Evolutionary conservation across 441 rosid genomes (phyloP).

Genomic region (Eruca vesicaria): DNA sequence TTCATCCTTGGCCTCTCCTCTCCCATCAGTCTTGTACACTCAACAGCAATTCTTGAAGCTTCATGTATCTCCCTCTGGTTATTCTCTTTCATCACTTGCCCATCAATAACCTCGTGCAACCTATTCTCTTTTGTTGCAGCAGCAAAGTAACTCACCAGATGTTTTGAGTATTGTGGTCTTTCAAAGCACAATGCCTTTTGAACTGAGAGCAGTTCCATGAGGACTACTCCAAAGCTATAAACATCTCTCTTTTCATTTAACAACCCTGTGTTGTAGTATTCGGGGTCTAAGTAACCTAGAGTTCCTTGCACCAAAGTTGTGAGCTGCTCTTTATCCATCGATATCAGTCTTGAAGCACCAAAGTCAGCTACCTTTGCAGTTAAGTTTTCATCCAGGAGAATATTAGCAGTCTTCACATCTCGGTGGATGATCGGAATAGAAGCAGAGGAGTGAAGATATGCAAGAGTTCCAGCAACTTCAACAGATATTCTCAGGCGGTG

Average conservation of each 20-base stretch:
- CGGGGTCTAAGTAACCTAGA: constrained; percentile 20
- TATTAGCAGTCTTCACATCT: constrained; percentile 31
- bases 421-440: constrained; percentile 32
- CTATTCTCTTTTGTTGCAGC: constrained; percentile 11
- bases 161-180: constrained; percentile 2
- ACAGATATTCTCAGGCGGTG: background rate
- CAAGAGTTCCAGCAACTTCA: constrained; percentile 24
- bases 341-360: constrained; percentile 32
- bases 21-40: background rate
- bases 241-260: constrained; percentile 26
- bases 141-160: constrained; percentile 12
- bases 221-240: constrained; percentile 28
- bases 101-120: constrained; percentile 7
- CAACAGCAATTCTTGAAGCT: constrained; percentile 2
- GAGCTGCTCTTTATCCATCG: constrained; percentile 27
- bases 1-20: constrained; percentile 1
- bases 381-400: constrained; percentile 24
- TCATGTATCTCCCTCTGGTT: background rate
- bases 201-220: constrained; percentile 24
- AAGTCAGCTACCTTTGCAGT: constrained; percentile 34
- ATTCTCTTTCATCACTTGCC: background rate
- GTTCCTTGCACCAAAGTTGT: constrained; percentile 33
- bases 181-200: constrained; percentile 21
- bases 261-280: constrained; percentile 11
- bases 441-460: constrained; percentile 31